phyloP scores from a whole-genome alignment of 805 yeast species.

The Sungouiozyma intestinalis region DNA sequence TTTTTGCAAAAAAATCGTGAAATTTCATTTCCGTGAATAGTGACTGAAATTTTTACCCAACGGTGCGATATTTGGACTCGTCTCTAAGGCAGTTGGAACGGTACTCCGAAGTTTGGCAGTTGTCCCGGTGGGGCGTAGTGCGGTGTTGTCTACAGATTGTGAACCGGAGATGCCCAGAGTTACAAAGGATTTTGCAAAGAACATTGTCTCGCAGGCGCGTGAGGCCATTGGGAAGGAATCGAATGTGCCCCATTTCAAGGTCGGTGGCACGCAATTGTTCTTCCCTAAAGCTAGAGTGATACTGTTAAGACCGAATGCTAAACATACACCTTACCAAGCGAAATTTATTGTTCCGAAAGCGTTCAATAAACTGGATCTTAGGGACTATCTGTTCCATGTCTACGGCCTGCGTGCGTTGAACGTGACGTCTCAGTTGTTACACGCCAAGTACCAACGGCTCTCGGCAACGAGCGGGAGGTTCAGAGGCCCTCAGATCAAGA shows the following conservation, averaged over 20 bases:
- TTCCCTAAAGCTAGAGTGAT: slow-evolving; percentile 81
- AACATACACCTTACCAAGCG: slow-evolving; percentile 94
- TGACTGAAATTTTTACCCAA: too few relatives aligned
- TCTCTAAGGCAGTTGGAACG: background rate
- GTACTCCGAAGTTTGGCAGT: background rate
- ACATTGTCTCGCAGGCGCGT: slow-evolving; percentile 29
- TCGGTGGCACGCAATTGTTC: slow-evolving; percentile 67
- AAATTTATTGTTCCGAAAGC: slow-evolving; percentile 89
- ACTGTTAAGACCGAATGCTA: slow-evolving; percentile 84
- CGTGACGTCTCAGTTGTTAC: slow-evolving; percentile 75
- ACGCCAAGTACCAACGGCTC: slow-evolving; percentile 56
- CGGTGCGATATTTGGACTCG: too few relatives aligned
- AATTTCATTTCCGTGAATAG: too few relatives aligned
- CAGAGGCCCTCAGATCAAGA: slow-evolving; percentile 74
- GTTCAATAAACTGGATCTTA: slow-evolving; percentile 85
- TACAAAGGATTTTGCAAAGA: slow-evolving; percentile 12
- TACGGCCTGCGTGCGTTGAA: slow-evolving; percentile 87
- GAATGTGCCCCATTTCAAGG: slow-evolving; percentile 56
- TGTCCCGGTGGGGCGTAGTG: background rate
- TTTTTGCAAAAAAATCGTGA: too few relatives aligned
- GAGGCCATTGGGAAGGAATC: slow-evolving; percentile 49
- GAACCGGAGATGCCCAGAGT: slow-evolving; percentile 1
- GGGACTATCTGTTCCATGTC: slow-evolving; percentile 85
- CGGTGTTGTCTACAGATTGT: background rate
- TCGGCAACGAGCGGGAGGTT: slow-evolving; percentile 53